These are phyloP conservation scores for Solanum paucissectum DNA, from an alignment of 257 asterid genomes.

Conservation along the genomic window DNA sequence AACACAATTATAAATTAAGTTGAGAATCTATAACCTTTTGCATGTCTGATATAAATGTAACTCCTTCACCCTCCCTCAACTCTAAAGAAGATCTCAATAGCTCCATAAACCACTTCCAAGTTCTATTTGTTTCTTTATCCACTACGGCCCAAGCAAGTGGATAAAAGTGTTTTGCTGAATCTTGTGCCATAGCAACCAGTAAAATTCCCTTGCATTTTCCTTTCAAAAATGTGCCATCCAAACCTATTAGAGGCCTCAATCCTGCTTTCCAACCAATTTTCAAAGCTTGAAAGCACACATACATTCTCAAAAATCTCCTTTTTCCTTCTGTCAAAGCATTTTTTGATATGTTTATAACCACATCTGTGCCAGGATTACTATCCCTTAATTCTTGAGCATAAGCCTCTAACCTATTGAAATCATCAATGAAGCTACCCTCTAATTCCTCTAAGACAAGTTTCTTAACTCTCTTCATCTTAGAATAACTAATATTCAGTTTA, in stretches of 20 bases:
- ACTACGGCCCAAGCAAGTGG: not conserved
- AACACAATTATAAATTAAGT: too few relatives aligned
- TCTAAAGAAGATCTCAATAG: not conserved
- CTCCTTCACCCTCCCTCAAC: not conserved
- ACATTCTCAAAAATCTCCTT: not conserved
- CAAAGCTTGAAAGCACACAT: not conserved
- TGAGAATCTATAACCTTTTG: not conserved
- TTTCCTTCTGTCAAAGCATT: not conserved
- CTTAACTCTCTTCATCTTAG: not conserved
- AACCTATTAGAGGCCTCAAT: not conserved
- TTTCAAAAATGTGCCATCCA: not conserved
- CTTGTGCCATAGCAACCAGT: not conserved
- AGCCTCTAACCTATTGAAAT: too few relatives aligned
- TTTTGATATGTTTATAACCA: not conserved
- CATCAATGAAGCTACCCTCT: not conserved
- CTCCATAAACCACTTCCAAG: not conserved
- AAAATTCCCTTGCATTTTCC: too few relatives aligned
- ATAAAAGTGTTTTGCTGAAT: too few relatives aligned
- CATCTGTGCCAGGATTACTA: not conserved
- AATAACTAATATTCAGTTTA: not conserved
- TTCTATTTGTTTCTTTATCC: not conserved
- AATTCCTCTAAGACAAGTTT: not conserved
- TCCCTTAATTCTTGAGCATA: not conserved
- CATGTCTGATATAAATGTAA: not conserved
- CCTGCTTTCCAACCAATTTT: not conserved